phyloP scores from a whole-genome alignment of 495 filamentous ascomycete genomes.

The Neurospora sp. region DNA sequence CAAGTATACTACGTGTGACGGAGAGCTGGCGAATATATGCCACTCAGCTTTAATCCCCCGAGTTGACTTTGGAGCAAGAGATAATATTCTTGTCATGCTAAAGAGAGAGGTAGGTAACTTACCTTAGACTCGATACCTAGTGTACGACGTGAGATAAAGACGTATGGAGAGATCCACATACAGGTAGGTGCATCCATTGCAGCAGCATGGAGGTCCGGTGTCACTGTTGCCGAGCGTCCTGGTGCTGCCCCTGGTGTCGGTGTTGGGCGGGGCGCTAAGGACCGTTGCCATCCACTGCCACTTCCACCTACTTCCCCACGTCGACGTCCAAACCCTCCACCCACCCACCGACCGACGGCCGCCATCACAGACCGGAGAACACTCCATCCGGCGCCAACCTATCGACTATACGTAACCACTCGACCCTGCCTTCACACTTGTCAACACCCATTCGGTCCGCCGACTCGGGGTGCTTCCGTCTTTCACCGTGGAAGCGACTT shows the following conservation, averaged over 20 bases:
- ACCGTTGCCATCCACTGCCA: neutral
- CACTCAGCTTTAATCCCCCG: neutral
- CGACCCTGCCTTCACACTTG: neutral
- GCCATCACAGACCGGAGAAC: neutral
- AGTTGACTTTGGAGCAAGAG: neutral
- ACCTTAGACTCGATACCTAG: neutral
- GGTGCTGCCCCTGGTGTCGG: neutral
- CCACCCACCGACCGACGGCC: neutral
- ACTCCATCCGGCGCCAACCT: neutral
- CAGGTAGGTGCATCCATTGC: neutral
- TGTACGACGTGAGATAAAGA: neutral
- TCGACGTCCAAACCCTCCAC: neutral
- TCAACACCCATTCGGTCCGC: neutral
- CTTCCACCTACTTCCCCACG: neutral
- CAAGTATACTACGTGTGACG: neutral
- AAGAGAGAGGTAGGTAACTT: neutral
- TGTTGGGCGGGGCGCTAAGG: neutral
- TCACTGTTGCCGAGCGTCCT: neutral
- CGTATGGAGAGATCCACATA: neutral
- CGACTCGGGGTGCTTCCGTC: neutral
- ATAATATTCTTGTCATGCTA: neutral
- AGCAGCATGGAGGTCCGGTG: neutral
- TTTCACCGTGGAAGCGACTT: neutral
- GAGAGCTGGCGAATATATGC: neutral
- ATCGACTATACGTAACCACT: neutral